Base-by-base conservation (phyloP, 352 stramenopile genomes). In the Pythium grandisporangium region DNA sequence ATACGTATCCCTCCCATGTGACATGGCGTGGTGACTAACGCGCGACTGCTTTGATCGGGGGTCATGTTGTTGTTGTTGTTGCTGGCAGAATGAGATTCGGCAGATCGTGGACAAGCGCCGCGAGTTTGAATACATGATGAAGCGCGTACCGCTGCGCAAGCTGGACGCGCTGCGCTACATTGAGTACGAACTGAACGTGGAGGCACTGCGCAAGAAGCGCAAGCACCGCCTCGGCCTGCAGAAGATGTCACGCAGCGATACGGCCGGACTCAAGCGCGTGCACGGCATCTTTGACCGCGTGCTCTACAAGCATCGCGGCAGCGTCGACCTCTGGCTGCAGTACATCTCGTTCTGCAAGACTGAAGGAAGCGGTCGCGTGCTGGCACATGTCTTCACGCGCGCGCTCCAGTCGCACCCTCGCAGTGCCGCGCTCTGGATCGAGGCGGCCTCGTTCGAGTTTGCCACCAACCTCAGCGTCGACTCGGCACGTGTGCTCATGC, bases 141-240 rank as follows among this genome's bases (percentile, higher is more conserved):
- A 85, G 48, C 83, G 88, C 35, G 65, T 89, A 39, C 80, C 88
- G 27, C 48, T 95, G 52, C 83, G 84, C 52, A 94, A 93, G 61
- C 84, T 94, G 42, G 89, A 97, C 60, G 93, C 64, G 20, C 76
- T 97, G 61, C 84, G 88, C 29, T 97, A 96, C 65, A 88, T 95
- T 37, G 84, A 96, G 60, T 95, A 96, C 66, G 89, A 97, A 58
- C 57, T 96, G 20, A 93, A 95, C 54, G 57, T 97, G 37, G 86
- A 97, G 26, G 80, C 79, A 24, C 65, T 97, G 24, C 79, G 86
- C 5, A 70, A 66, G 22, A 74, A 85, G 37, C 79, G 86, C 38
- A 96, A 95, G 53, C 61, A 78, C 32, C 77, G 80, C 2, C 29
- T 58, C 39, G 62, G 63, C 2, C 56, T 90, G 29, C 53, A 67